A percentile compares a stretch with the other conserved stretches of the same genome.
Evolutionary conservation across 805 yeast species (phyloP).

Genomic region (Schwanniomyces occidentalis): DNA sequence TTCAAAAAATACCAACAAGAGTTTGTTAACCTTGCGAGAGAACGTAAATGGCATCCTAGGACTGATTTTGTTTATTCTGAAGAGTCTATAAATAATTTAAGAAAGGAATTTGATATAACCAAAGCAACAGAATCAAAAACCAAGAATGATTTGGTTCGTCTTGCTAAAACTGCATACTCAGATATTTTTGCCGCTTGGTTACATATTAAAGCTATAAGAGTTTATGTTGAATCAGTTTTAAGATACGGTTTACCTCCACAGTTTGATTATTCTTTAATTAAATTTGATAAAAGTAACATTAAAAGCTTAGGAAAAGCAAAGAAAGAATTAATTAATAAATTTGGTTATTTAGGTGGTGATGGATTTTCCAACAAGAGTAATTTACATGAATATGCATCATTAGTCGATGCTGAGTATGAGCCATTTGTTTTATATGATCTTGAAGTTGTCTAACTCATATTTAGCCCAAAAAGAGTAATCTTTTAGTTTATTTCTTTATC

Average conservation of each 20-base stretch:
- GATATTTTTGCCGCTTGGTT: constrained; percentile 86
- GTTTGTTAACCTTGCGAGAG: constrained; percentile 72
- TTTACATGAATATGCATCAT: constrained; percentile 82
- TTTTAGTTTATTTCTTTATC: constrained; percentile 3
- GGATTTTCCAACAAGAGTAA: constrained; percentile 74
- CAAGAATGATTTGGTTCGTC: constrained; percentile 74
- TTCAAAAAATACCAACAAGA: constrained; percentile 79
- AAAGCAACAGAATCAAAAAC: constrained; percentile 70
- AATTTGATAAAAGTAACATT: constrained; percentile 37
- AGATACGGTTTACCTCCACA: constrained; percentile 97
- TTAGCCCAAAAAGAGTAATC: not conserved
- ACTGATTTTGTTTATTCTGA: constrained; percentile 83
- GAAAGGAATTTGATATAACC: constrained; percentile 77
- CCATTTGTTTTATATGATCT: constrained; percentile 85
- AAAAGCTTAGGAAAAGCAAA: constrained; percentile 57
- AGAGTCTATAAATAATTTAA: constrained; percentile 66
- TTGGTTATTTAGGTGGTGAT: constrained; percentile 89
- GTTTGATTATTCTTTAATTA: constrained; percentile 57
- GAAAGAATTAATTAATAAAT: constrained; percentile 67
- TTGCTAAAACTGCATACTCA: constrained; percentile 85
- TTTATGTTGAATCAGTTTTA: constrained; percentile 89
- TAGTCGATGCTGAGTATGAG: constrained; percentile 94
- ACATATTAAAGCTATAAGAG: constrained; percentile 83
- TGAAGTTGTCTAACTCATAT: constrained; percentile 30
- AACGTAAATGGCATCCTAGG: constrained; percentile 86